phyloP scores from a whole-genome alignment of 306 rosid genomes.

The Trifolium fragiferum region DNA sequence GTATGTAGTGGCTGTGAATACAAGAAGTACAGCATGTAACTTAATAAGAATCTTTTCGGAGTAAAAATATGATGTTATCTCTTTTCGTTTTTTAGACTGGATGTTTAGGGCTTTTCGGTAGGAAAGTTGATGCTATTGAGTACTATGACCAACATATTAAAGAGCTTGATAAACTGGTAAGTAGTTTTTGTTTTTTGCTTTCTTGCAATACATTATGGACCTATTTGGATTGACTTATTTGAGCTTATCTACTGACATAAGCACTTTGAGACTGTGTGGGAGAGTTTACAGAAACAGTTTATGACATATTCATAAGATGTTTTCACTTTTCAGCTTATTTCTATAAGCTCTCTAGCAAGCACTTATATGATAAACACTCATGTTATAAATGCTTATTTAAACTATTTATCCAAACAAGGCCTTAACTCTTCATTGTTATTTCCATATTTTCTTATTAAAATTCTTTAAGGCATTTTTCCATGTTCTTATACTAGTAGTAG shows the following conservation, averaged over 20 bases:
- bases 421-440: constrained; percentile 1
- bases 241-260: neutral
- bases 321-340: neutral
- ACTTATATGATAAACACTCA: neutral
- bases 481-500: constrained; percentile 13
- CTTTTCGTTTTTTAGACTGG: constrained; percentile 60
- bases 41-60: neutral
- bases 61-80: constrained; percentile 37
- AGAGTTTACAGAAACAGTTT: neutral
- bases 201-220: constrained; percentile 14
- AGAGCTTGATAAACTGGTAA: constrained; percentile 74
- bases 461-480: no score
- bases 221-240: neutral
- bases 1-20: constrained; percentile 48
- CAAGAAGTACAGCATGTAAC: constrained; percentile 20
- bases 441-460: neutral
- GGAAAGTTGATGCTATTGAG: constrained; percentile 79
- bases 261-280: neutral
- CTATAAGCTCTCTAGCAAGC: neutral
- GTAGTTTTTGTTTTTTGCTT: constrained; percentile 39
- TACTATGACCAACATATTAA: constrained; percentile 68
- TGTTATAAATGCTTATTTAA: neutral
- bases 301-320: neutral
- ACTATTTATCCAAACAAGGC: no score
- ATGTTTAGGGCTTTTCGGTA: constrained; percentile 70